phyloP scores from a whole-genome alignment of 345 rosid species.

The Pugionium dolabratum region DNA sequence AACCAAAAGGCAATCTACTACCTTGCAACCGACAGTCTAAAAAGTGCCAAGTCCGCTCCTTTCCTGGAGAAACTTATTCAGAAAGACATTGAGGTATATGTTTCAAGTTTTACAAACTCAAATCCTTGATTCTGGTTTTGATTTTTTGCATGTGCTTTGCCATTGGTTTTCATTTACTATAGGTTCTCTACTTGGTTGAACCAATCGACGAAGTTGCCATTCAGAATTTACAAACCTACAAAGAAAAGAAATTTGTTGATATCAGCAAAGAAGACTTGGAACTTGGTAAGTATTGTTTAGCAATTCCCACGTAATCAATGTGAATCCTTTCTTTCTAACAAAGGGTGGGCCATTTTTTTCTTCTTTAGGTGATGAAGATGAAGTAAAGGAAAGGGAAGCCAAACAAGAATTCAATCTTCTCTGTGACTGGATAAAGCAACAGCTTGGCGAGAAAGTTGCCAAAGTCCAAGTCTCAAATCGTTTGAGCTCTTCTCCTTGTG shows the following conservation, averaged over 20 bases:
- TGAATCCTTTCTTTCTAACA: conserved; percentile 3
- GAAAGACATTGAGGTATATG: conserved; percentile 79
- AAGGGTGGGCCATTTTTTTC: not conserved
- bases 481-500: conserved; percentile 91
- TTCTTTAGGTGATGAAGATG: conserved; percentile 83
- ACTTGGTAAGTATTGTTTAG: conserved; percentile 56
- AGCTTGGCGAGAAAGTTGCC: conserved; percentile 93
- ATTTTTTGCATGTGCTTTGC: not conserved
- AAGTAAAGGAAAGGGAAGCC: conserved; percentile 80
- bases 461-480: conserved; percentile 96
- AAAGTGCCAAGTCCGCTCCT: conserved; percentile 93
- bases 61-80: conserved; percentile 94
- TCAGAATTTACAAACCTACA: conserved; percentile 92
- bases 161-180: not conserved
- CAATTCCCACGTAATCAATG: not conserved
- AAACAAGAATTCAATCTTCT: conserved; percentile 77
- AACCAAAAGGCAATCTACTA: conserved; percentile 93
- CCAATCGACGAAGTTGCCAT: conserved; percentile 98
- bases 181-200: conserved; percentile 90
- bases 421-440: conserved; percentile 97
- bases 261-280: conserved; percentile 98
- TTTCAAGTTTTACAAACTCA: not conserved
- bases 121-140: not conserved
- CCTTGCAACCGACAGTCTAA: conserved; percentile 88
- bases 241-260: conserved; percentile 97